Conservation (phyloP, 257 asterid genomes). For the Solanum sitiens region DNA sequence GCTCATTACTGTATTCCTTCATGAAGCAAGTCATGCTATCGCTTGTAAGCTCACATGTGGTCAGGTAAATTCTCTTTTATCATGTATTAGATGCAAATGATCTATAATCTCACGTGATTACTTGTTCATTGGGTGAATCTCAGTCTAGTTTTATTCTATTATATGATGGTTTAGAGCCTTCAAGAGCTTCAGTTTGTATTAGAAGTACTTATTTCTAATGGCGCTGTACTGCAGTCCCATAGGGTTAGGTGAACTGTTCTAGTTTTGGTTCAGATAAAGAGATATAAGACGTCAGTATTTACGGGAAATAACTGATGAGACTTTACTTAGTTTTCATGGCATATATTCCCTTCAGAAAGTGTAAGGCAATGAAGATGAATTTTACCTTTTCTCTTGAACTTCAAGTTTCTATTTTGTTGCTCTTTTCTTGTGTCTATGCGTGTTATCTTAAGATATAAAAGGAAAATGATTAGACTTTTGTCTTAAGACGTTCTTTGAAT, state of each 20-base stretch:
- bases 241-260: neutral
- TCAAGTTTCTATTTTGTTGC: neutral
- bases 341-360: neutral
- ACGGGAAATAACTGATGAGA: neutral
- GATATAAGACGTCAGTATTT: neutral
- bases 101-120: neutral
- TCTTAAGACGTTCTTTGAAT: neutral
- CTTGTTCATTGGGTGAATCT: neutral
- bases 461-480: neutral
- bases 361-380: neutral
- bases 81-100: neutral
- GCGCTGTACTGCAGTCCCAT: neutral
- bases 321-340: neutral
- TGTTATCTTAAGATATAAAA: neutral
- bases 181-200: neutral
- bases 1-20: slow-evolving; percentile 97
- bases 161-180: neutral
- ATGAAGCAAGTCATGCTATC: slow-evolving; percentile 96
- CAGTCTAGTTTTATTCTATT: neutral
- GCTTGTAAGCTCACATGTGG: slow-evolving; percentile 98
- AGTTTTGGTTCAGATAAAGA: neutral
- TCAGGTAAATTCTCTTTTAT: slow-evolving; percentile 34
- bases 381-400: neutral
- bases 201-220: neutral
- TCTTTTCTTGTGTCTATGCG: neutral